Evolutionary conservation across 2,329 filamentous ascomycete genomes (phyloP).

Genomic region (Myotisia sp.): DNA sequence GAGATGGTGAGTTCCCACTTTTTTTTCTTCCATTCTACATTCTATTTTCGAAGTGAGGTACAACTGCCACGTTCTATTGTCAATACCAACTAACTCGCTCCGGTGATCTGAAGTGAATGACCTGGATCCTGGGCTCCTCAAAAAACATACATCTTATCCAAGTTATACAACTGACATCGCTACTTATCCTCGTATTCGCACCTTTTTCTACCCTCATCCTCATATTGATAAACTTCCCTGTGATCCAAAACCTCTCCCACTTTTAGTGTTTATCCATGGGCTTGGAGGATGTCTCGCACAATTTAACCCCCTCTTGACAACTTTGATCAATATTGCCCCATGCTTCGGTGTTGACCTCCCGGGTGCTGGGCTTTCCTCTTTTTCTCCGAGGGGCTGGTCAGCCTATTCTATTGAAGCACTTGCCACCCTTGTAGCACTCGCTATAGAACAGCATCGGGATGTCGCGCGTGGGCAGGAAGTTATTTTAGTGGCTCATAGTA

Average conservation of each 20-base stretch:
- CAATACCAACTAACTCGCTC: too few relatives aligned
- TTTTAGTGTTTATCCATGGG: constrained; percentile 85
- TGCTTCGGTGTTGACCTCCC: constrained; percentile 83
- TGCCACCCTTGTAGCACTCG: constrained; percentile 55
- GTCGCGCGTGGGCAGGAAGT: constrained; percentile 53
- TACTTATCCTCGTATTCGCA: constrained; percentile 61
- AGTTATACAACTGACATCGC: constrained; percentile 57
- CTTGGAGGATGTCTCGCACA: constrained; percentile 85
- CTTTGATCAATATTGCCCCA: constrained; percentile 66
- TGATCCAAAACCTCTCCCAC: constrained; percentile 57
- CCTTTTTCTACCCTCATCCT: constrained; percentile 70
- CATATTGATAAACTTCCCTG: constrained; percentile 69
- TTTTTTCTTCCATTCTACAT: too few relatives aligned
- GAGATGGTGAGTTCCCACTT: constrained; percentile 3
- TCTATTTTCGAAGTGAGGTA: too few relatives aligned
- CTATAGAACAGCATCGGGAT: constrained; percentile 61
- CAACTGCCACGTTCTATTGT: too few relatives aligned
- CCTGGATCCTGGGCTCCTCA: constrained; percentile 67
- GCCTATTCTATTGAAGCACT: constrained; percentile 70
- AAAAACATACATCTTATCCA: constrained; percentile 56
- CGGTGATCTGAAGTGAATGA: constrained; percentile 13
- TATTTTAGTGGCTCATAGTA: constrained; percentile 73
- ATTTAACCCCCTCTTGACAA: constrained; percentile 67
- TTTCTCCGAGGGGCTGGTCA: constrained; percentile 54
- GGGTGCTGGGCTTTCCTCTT: constrained; percentile 71